These are phyloP conservation scores for Agaricus subrufescens DNA, from an alignment of 768 basidiomycete species.

Conservation along the genomic window DNA sequence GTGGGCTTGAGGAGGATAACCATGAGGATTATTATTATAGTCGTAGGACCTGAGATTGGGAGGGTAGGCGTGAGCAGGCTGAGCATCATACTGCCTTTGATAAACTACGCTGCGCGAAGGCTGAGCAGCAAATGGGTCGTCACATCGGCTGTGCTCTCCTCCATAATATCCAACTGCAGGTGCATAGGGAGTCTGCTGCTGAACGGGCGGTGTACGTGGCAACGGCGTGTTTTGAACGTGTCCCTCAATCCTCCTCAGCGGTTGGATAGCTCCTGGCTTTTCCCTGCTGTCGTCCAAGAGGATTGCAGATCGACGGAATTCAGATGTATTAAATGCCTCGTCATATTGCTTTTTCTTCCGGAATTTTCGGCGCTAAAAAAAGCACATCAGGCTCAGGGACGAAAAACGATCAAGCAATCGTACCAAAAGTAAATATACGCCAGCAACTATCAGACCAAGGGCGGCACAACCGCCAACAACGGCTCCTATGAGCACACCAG, in stretches of 20 bases:
- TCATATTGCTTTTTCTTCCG: conserved; percentile 1
- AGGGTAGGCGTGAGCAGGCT: neutral
- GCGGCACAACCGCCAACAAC: conserved; percentile 5
- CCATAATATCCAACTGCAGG: neutral
- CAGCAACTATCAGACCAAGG: conserved; percentile 5
- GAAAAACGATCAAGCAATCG: neutral
- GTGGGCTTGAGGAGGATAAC: conserved; percentile 4
- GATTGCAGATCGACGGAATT: conserved; percentile 14
- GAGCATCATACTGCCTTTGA: neutral
- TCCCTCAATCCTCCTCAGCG: conserved; percentile 12
- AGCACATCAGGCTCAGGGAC: neutral
- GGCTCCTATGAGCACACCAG: conserved; percentile 5
- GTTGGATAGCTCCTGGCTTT: conserved; percentile 8
- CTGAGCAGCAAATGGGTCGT: neutral
- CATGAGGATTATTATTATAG: neutral
- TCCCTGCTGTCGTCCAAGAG: conserved; percentile 9
- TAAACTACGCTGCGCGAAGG: neutral
- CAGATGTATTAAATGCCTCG: conserved; percentile 10
- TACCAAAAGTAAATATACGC: conserved; percentile 6
- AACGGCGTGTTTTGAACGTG: conserved; percentile 1
- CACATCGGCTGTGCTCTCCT: neutral
- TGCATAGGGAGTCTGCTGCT: neutral
- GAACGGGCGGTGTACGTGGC: neutral
- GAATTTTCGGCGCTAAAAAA: neutral
- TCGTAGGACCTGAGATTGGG: neutral